Base-by-base conservation (phyloP, 345 rosid genomes). In the Crucihimalaya himalaica region DNA sequence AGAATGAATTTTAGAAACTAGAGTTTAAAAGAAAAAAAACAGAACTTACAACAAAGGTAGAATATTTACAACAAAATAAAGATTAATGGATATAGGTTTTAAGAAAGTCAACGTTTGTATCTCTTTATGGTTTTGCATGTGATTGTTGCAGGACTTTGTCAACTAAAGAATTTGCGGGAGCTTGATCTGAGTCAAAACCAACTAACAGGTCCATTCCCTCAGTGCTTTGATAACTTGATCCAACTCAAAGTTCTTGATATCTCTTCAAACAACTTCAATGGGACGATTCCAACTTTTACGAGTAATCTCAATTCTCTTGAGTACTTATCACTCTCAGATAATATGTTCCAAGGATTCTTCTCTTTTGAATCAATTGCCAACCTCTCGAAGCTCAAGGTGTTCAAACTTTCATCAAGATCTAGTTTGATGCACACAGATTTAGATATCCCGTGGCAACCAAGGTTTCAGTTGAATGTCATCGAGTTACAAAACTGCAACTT, bases 201-300 rank as follows among this genome's bases (percentile, higher is more conserved):
- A 32, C 10, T 76, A 35, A 2, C 0, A 0, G 80, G 80, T 2
- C 21, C 0, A 3, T 15, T 76, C 39, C 75, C 75, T 42, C 0
- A 9, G 20, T 76, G 75, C 4, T 28, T 76, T 2, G 16, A 2
- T 0, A 53, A 5, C 59, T 63, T 76, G 14, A 61, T n/a, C 3
- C 20, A 45, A 58, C 75, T 76, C 47, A 5, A 57, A 57, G 57
- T 68, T 34, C 64, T 76, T 42, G 75, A 76, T 70, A 28, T 69
- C 18, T 58, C 66, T 3, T 70, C 74, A 32, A 70, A 70, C 19
- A 8, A 58, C 6, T 1, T 70, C 15, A 21, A n/a, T 34, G 58
- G 56, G 15, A 46, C 37, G 0, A 0, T 23, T 70, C 75, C 68
- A n/a, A 63, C 58, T 32, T 0, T 70, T 35, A 63, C 46, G 0